Conservation (phyloP, 176 grass and related monocot species). For the Thinopyrum elongatum region DNA sequence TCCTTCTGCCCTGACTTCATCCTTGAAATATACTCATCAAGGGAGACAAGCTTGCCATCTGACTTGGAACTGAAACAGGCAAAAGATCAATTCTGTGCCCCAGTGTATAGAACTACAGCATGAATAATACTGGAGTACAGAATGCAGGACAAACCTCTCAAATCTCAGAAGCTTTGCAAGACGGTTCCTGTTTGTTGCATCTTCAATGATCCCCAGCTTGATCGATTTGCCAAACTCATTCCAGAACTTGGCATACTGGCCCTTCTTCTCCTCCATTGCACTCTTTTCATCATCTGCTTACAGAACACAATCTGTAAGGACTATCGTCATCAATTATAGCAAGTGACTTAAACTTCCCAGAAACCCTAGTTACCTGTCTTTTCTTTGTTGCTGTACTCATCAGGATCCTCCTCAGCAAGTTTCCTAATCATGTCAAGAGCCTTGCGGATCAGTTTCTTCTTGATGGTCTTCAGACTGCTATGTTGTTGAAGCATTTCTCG, state of each 20-base stretch:
- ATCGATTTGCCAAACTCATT: slow-evolving; percentile 99
- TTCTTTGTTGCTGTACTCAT: slow-evolving; percentile 91
- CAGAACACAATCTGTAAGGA: slow-evolving; percentile 4
- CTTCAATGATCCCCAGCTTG: slow-evolving; percentile 98
- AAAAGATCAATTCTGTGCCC: slow-evolving; percentile 29
- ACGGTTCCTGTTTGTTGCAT: slow-evolving; percentile 96
- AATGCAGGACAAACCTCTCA: slow-evolving; percentile 59
- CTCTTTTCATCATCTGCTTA: slow-evolving; percentile 66
- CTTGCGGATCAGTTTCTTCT: slow-evolving; percentile 95
- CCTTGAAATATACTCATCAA: slow-evolving; percentile 97
- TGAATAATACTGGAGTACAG: background rate
- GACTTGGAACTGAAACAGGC: slow-evolving; percentile 78
- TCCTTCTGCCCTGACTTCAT: slow-evolving; percentile 96
- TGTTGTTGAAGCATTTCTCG: slow-evolving; percentile 99
- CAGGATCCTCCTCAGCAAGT: slow-evolving; percentile 87
- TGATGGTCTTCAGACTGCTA: slow-evolving; percentile 90
- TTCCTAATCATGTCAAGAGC: slow-evolving; percentile 98
- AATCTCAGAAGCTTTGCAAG: slow-evolving; percentile 96
- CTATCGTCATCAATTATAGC: background rate
- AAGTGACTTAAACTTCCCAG: background rate
- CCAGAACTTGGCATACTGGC: slow-evolving; percentile 92
- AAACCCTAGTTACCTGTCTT: slow-evolving; percentile 63
- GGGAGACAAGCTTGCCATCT: slow-evolving; percentile 92
- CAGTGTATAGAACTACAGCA: background rate
- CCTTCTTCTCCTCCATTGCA: slow-evolving; percentile 83